Evolutionary conservation across 306 rosid genomes (phyloP).

Genomic region (Trifolium fragiferum): DNA sequence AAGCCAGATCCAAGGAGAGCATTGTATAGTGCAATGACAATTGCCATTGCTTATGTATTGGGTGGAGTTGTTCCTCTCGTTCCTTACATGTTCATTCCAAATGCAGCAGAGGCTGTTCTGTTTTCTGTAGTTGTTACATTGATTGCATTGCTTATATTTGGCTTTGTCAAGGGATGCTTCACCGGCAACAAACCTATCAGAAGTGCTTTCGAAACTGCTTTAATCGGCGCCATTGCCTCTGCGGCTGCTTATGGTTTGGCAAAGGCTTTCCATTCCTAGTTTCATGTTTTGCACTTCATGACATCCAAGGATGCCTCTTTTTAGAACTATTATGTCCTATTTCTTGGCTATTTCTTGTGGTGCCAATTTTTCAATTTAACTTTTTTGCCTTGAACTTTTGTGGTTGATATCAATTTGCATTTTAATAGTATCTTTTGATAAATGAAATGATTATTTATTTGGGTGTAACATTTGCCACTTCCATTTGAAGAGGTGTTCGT

Average conservation of each 20-base stretch:
- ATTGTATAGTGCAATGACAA: conserved; percentile 78
- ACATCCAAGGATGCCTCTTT: neutral
- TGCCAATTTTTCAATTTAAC: conserved; percentile 2
- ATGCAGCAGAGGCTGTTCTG: conserved; percentile 63
- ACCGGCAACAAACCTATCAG: conserved; percentile 73
- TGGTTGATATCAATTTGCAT: neutral
- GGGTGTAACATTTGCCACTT: neutral
- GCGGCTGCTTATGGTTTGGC: conserved; percentile 86
- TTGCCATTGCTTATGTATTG: conserved; percentile 77
- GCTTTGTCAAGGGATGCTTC: conserved; percentile 84
- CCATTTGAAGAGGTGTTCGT: neutral
- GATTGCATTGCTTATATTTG: conserved; percentile 73
- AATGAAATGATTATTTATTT: neutral
- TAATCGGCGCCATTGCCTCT: conserved; percentile 86
- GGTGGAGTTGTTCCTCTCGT: conserved; percentile 79
- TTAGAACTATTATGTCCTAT: neutral
- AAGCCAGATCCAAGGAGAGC: conserved; percentile 98
- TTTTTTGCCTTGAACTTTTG: neutral
- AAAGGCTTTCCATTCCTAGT: conserved; percentile 66
- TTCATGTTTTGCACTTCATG: neutral
- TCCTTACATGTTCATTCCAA: conserved; percentile 78
- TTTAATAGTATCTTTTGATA: conserved; percentile 2
- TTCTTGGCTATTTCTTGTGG: conserved; percentile 9
- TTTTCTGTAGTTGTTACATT: conserved; percentile 67
- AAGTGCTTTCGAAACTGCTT: conserved; percentile 82